Base-by-base conservation (phyloP, 1,139 yeast species). In the Arxiozyma bovina region DNA sequence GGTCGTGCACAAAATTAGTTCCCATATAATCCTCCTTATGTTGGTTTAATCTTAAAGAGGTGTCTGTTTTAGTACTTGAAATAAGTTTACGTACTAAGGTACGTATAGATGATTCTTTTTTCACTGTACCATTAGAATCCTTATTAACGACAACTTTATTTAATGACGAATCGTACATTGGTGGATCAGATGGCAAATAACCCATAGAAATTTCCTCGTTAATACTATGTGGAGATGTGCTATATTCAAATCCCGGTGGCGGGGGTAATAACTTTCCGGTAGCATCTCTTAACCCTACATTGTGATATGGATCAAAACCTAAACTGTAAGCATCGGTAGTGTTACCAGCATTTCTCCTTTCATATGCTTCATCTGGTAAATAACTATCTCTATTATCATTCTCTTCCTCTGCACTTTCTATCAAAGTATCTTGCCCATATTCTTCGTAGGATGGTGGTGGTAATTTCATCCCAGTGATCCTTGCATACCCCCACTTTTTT, bases 401-500 rank as follows among this genome's bases (percentile, higher is more conserved):
- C 9, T 70, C 73, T 50, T 71, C 74, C 50, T 67, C 65, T 38
- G 70, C 66, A 45, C 73, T 68, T 55, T 71, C 76, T 21, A 73
- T 54, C 27, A 73, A 57, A 7, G 73, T 59, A 58, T 73, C 80
- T 65, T 72, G 73, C 6, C 64, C 68, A 55, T 77, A 80, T 30
- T 75, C 73, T 41, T 83, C 82, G 61, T 85, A 85, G 7, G 85
- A 77, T 0, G 91, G 91, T 4, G 90, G 87, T 1, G 90, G 89
- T 18, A 86, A 82, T 59, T 85, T 75, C 25, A 78, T 72, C 2
- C 90, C 91, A 51, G 79, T 82, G 53, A 80, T 81, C 42, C 86
- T 85, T 23, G 95, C 94, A 61, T 89, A 86, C 1, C 97, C 97
- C 80, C 96, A 87, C 69, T 90, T 91, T 61, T 84, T 82, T 43